phyloP scores from a whole-genome alignment of 73 alveolate genomes.

The Stentor roeselii region DNA sequence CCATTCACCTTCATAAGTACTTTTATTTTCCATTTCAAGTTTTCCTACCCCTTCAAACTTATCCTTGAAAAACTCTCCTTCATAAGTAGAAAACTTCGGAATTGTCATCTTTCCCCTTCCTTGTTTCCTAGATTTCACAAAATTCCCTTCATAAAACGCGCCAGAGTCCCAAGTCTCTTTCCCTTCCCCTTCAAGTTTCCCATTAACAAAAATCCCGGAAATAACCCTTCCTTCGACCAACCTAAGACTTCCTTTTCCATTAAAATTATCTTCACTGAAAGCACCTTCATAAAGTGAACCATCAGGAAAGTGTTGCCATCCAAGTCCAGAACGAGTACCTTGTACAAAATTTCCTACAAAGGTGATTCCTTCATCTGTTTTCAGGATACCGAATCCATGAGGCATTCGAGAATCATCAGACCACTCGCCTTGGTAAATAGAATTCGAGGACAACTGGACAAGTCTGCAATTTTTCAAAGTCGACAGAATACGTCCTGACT shows the following conservation, averaged over 20 bases:
- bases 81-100: constrained; percentile 71
- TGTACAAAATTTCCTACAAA: not conserved
- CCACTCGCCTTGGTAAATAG: not conserved
- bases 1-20: constrained; percentile 38
- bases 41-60: constrained; percentile 86
- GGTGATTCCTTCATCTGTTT: not conserved
- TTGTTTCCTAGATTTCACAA: constrained; percentile 34
- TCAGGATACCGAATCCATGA: not conserved
- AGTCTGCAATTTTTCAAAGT: not conserved
- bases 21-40: constrained; percentile 31
- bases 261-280: not conserved
- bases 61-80: constrained; percentile 76
- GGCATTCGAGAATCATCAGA: not conserved
- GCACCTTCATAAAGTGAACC: not conserved
- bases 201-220: not conserved
- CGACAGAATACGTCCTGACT: not conserved
- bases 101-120: constrained; percentile 67
- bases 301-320: not conserved
- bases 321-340: not conserved
- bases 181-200: not conserved
- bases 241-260: not conserved
- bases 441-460: not conserved
- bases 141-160: constrained; percentile 28
- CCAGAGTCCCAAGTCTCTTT: not conserved
- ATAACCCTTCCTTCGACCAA: not conserved